Conservation (phyloP, 164 flowering plant species). For the Aristolochia californica region DNA sequence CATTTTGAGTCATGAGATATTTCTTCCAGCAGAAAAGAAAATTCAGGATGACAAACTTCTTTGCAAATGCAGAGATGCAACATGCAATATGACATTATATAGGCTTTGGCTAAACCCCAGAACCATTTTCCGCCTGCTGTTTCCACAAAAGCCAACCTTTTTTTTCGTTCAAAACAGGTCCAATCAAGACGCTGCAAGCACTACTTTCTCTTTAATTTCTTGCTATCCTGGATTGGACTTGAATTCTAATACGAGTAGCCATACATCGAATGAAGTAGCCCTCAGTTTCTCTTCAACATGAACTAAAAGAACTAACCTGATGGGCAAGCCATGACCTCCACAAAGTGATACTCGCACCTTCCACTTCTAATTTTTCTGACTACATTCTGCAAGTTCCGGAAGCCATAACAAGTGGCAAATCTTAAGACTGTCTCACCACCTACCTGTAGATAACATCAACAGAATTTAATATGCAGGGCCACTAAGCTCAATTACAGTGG, state of each 20-base stretch:
- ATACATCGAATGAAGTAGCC: not conserved
- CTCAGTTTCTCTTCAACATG: not conserved
- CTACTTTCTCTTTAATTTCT: no score
- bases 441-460: conserved; percentile 38
- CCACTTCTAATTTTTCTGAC: conserved; percentile 70
- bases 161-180: no score
- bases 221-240: no score
- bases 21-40: not conserved
- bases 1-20: not conserved
- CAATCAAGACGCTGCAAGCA: no score
- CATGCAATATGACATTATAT: no score
- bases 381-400: conserved; percentile 81
- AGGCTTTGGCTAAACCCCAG: no score
- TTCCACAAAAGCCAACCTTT: not conserved
- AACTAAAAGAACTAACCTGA: conserved; percentile 39
- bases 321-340: conserved; percentile 99
- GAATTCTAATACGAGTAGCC: not conserved
- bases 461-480: not conserved
- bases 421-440: conserved; percentile 61
- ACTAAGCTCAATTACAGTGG: not conserved
- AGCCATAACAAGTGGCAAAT: conserved; percentile 97
- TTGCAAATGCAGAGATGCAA: no score
- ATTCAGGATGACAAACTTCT: no score
- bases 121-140: no score
- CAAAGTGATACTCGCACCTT: conserved; percentile 81